Evolutionary conservation across 2,329 filamentous ascomycete species (phyloP), one percentile per base, ranked within the genome.

Genomic region (Aspergillus novoparasiticus): DNA sequence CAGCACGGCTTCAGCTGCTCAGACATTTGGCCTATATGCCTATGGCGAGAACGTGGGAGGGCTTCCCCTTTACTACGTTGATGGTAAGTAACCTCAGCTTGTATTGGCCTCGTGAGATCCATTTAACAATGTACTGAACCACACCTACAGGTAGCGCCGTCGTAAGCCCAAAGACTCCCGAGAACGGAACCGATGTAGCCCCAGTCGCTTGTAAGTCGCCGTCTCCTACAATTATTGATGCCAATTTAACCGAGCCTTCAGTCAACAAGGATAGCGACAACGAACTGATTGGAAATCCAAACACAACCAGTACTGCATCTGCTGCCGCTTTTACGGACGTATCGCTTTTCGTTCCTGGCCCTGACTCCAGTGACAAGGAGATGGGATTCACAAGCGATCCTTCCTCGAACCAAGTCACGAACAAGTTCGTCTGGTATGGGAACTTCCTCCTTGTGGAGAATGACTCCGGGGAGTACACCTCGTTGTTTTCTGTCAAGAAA

Each of bases 361-460:
- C 60, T 14, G 32, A 57, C 34, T 63, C 62, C 11, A 59, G 12
- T n/a, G 55, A 55, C 45, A 48, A 64, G 30, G 45, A 63, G 26
- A 54, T 66, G 4, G 60, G 64, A 9, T 64, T 62, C 50, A 60
- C 53, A 2, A 46, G 53, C 8, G 50, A 45, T 28, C 28, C 62
- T 12, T 54, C 60, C 2, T 41, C 60, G 14, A 50, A 59, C 46
- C 32, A 63, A 57, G 39, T 65, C 11, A 63, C 58, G 4, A 56
- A 55, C 28, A 65, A 62, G 14, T 65, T 66, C 19, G 54, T 65
- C 39, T 65, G 65, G 65, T 65, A 65, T 48, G 65, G 65, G 1
- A 50, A 67, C 14, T 67, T 65, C 30, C 28, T 65, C 4, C 59
- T 67, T 2, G 61, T 65, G 3, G 61, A 67, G n/a, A 39, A 59